These are phyloP conservation scores for Skeletonema grethae DNA, from an alignment of 108 stramenopile genomes.

Conservation along the genomic window DNA sequence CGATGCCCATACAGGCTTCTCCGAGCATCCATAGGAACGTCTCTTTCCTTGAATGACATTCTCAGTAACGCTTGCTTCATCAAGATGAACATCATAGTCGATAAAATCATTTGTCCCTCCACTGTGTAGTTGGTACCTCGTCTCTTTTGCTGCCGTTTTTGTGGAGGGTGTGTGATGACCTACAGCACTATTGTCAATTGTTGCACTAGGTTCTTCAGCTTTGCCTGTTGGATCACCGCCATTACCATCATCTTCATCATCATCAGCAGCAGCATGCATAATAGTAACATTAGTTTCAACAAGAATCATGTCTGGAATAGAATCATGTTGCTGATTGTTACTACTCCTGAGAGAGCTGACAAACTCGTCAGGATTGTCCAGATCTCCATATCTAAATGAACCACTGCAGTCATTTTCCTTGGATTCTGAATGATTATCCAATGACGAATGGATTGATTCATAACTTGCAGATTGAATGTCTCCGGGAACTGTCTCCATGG, in stretches of 20 bases:
- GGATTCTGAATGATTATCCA: neutral
- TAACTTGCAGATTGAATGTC: neutral
- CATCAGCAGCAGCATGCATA: neutral
- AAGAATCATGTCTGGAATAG: neutral
- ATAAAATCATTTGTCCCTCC: neutral
- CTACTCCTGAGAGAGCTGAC: neutral
- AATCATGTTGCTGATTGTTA: neutral
- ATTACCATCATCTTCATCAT: no score
- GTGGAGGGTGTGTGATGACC: neutral
- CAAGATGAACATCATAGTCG: neutral
- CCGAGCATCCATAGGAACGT: conserved; percentile 29
- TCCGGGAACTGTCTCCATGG: neutral
- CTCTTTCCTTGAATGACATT: conserved; percentile 9
- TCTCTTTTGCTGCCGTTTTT: neutral
- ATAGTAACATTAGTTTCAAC: neutral
- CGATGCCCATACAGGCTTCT: conserved; percentile 29
- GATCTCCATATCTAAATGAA: neutral
- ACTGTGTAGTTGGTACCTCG: neutral
- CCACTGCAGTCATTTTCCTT: neutral
- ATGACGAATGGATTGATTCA: neutral
- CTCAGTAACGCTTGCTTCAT: neutral
- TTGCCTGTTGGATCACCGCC: neutral
- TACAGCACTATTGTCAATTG: neutral
- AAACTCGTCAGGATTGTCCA: neutral
- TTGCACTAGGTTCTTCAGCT: neutral